Evolutionary conservation across 768 basidiomycete species (phyloP).

Genomic region (Crepidotus variabilis): DNA sequence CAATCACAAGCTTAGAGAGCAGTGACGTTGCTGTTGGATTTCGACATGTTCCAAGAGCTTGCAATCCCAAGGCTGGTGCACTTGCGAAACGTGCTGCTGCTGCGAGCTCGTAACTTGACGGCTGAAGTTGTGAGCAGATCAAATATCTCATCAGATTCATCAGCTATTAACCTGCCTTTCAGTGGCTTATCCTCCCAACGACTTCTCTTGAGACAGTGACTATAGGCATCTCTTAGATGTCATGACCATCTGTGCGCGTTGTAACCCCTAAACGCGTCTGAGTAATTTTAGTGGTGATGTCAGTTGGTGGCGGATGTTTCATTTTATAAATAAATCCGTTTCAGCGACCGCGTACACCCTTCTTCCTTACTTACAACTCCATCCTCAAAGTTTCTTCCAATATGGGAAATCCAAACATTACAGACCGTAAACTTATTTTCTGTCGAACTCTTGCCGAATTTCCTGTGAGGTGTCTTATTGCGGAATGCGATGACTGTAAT

Average conservation of each 20-base stretch:
- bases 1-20: not conserved
- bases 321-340: too few relatives aligned
- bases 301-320: too few relatives aligned
- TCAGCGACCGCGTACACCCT: not conserved
- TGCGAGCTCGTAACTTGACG: not conserved
- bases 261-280: too few relatives aligned
- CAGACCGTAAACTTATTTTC: not conserved
- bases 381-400: not conserved
- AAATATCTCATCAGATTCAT: not conserved
- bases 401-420: not conserved
- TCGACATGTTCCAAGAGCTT: constrained; percentile 3
- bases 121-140: not conserved
- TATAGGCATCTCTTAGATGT: too few relatives aligned
- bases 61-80: constrained; percentile 6
- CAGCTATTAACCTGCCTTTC: not conserved
- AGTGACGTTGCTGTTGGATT: constrained; percentile 5
- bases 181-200: too few relatives aligned
- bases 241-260: too few relatives aligned
- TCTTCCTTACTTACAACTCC: not conserved
- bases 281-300: too few relatives aligned
- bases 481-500: not conserved
- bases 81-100: constrained; percentile 3
- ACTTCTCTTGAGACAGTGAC: too few relatives aligned
- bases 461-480: not conserved
- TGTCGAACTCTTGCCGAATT: not conserved